Evolutionary conservation across 1,284 basidiomycete species (phyloP), one percentile per base, ranked within the genome.

Genomic region (Tilletia walkeri): DNA sequence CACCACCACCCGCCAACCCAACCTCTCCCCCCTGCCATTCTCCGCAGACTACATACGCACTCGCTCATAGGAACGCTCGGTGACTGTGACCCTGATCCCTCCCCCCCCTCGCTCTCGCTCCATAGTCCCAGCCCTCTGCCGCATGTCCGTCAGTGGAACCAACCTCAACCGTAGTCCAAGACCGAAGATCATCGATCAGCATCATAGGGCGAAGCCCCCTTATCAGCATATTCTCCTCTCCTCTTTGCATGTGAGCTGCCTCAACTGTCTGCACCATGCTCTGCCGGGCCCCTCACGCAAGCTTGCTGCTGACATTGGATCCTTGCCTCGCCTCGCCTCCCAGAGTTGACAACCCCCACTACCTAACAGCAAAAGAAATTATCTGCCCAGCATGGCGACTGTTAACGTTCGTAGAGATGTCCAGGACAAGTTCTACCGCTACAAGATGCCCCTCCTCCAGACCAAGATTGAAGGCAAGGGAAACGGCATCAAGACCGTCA

Each of bases 381-480:
- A 48, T 14, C 36, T 49, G 53, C 61, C 75, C 71, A 80, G 39
- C 71, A 83, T 83, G 87, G 89, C 89, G 76, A 87, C 92, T 84
- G 93, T 99, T 75, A 99, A 99, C 88, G 93, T 99, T 85, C 92
- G 95, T 86, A 93, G 95, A 83, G 95, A 98, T 87, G 94, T 98
- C 87, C 93, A 97, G 86, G 88, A 88, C 84, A 86, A 86, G 82
- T 87, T 86, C 81, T 87, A 87, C 82, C 84, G 82, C 41, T 83
- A 83, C 75, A 92, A 92, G 80, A 99, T 99, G 96, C 96, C 96
- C 67, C 86, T 95, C 73, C 89, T 99, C 73, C 88, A 89, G 78
- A 97, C 92, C 78, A 99, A 99, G 87, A 95, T 99, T 68, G 96
- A 99, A 86, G 96, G 96, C 80, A 94, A 94, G 85, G 96, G 96